These are phyloP conservation scores for Daldinia loculata DNA, from an alignment of 495 filamentous ascomycete species.

Conservation along the genomic window DNA sequence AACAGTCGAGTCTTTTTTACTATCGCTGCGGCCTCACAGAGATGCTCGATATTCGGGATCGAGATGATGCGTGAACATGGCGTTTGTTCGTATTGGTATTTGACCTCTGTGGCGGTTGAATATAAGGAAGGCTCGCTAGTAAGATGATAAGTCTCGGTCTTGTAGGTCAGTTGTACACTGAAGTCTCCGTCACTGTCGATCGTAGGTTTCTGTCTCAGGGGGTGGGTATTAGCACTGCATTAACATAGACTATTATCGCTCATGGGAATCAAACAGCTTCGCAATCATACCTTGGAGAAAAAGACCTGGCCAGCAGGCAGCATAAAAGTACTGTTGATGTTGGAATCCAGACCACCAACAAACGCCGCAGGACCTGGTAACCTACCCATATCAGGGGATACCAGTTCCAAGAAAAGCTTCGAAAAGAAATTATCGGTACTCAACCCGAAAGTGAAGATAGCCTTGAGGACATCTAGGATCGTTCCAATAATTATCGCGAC, in stretches of 20 bases:
- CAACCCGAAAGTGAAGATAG: neutral
- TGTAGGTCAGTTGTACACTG: neutral
- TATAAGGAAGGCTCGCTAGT: neutral
- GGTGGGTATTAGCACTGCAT: neutral
- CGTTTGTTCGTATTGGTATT: neutral
- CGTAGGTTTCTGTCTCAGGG: neutral
- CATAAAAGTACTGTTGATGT: neutral
- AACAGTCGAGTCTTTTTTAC: neutral
- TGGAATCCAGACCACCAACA: neutral
- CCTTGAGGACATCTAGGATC: neutral
- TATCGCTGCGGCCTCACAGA: neutral
- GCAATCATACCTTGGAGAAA: neutral
- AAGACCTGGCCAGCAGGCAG: neutral
- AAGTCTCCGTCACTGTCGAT: neutral
- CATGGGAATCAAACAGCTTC: neutral
- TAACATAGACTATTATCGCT: neutral
- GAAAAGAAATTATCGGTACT: neutral
- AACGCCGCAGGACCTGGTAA: neutral
- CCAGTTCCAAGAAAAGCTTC: neutral
- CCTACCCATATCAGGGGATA: neutral
- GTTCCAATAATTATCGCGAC: neutral
- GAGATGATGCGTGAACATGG: neutral
- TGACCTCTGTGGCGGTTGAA: neutral
- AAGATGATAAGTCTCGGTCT: neutral
- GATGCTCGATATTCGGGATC: neutral